Evolutionary conservation across 345 rosid species (phyloP), one percentile per base, ranked within the genome.

Genomic region (Gossypium arboreum): DNA sequence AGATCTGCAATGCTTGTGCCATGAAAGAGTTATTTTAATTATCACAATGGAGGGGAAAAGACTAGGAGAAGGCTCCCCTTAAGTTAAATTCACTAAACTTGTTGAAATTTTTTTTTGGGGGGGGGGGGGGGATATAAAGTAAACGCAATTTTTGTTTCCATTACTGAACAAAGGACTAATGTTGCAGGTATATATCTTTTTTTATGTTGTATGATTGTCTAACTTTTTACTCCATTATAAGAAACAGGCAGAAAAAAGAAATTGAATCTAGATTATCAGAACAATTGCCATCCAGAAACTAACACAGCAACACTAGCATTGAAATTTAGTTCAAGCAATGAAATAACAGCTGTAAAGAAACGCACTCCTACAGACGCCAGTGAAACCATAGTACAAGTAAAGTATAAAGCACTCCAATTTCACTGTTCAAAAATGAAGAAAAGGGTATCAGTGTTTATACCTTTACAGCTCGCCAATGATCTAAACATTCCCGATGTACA

Each of bases 381-480:
- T 2, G 50, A 73, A 27, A 16, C 45, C 47, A 25, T 22, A 17
- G 16, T 60, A 45, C 41, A 73, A 73, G 58, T 27, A 61, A 56
- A 45, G 34, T 59, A 45, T 24, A 56, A 39, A 20, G 39, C 75
- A 59, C 13, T 17, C 25, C 1, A 11, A 73, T 4, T 73, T 20
- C 22, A 20, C 1, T 4, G 67, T 57, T 59, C 12, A 39, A 73
- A 44, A 22, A 71, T 34, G 41, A 66, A 65, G 29, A 16, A 65
- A 24, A 3, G 43, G 24, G 5, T 43, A 45, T 34, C 47, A 10
- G 66, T 18, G 12, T 41, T 0, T 0, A 62, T 80, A 93, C 99
- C 98, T 82, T 89, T 51, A 93, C 88, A 13, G 99, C 94, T 76
- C 99, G 89, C 99, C 99, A 96, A 55, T 96, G 99, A 80, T 96